phyloP scores from a whole-genome alignment of 148 eudicot species.

The Pouteria glomerata region DNA sequence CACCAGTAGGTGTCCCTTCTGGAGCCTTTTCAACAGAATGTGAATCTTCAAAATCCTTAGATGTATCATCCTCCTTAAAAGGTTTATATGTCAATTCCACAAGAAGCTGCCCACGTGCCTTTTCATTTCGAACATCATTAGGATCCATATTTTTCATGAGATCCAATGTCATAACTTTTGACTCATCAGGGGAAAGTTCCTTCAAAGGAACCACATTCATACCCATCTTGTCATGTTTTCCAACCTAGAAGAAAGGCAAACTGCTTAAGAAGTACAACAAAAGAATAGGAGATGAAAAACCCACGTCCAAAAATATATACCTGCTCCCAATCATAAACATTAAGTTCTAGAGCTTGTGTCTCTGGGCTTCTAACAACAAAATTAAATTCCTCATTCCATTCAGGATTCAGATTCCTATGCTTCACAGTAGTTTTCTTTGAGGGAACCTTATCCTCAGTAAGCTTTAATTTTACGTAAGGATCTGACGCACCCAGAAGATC shows the following conservation, averaged over 20 bases:
- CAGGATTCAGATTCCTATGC: slow-evolving; percentile 85
- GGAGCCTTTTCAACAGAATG: slow-evolving; percentile 48
- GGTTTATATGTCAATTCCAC: slow-evolving; percentile 72
- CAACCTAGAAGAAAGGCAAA: slow-evolving; percentile 40
- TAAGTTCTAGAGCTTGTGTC: slow-evolving; percentile 53
- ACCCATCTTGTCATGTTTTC: slow-evolving; percentile 89
- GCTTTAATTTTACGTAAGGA: slow-evolving; percentile 79
- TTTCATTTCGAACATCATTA: slow-evolving; percentile 71
- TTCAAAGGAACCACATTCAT: slow-evolving; percentile 62
- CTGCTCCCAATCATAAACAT: slow-evolving; percentile 91
- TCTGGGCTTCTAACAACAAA: slow-evolving; percentile 72
- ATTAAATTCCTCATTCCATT: slow-evolving; percentile 87
- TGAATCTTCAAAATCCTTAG: slow-evolving; percentile 38
- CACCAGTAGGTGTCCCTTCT: slow-evolving; percentile 79
- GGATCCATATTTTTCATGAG: slow-evolving; percentile 60
- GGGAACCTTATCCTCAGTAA: slow-evolving; percentile 73
- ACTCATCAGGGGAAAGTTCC: slow-evolving; percentile 70
- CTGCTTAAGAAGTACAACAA: slow-evolving; percentile 6
- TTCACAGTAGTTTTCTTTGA: slow-evolving; percentile 85
- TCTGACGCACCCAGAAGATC: slow-evolving; percentile 84
- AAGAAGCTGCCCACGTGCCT: slow-evolving; percentile 68
- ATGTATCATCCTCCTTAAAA: slow-evolving; percentile 57
- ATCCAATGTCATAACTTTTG: slow-evolving; percentile 51
- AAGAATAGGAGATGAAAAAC: not conserved
- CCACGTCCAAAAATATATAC: slow-evolving; percentile 20